Base-by-base conservation (phyloP, 2,329 filamentous ascomycete species). In the Pseudopithomyces maydicus region DNA sequence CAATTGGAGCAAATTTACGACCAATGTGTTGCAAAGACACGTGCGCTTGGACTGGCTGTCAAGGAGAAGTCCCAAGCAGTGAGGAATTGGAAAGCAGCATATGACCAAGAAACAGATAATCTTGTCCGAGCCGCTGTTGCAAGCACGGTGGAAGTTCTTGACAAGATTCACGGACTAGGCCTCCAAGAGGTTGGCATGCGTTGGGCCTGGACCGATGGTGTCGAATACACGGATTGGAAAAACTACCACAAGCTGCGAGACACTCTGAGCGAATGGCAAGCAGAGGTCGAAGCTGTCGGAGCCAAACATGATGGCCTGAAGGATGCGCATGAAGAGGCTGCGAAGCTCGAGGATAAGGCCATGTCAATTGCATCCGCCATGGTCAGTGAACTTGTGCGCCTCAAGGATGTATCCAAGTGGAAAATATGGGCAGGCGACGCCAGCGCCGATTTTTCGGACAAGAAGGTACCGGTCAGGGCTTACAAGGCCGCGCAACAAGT, bases 151-250 rank as follows among this genome's bases (percentile, higher is more conserved):
- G 85, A 88, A 70, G 91, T 96, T 15, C 84, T 97, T 32, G 90
- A 94, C 62, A 86, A 87, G 69, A 93, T 95, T 58, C 87, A 91
- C 41, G 90, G 93, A 67, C 82, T 97, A 35, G 91, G 92, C 6
- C 83, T 97, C 33, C 91, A 96, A 73, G 91, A 96, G 74, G 92
- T 97, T 52, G 93, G 93, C 55, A 94, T 96, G 87, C 84, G 79
- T 57, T 99, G 95, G 93, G 92, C 94, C 12, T 96, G 91, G 89
- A 95, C 92, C 79, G 92, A 98, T 56, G 92, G 92, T 32, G 86
- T 99, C 59, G 96, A 94, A 1, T 97, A 99, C 82, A 93, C 96
- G 75, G 92, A 99, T 74, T 99, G 95, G 95, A 87, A 89, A 57
- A 95, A 94, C 74, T 99, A 97, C 72, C 92, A 98, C 74, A 87